phyloP scores from a whole-genome alignment of 2,329 filamentous ascomycete species.

The Colletotrichum incanum region DNA sequence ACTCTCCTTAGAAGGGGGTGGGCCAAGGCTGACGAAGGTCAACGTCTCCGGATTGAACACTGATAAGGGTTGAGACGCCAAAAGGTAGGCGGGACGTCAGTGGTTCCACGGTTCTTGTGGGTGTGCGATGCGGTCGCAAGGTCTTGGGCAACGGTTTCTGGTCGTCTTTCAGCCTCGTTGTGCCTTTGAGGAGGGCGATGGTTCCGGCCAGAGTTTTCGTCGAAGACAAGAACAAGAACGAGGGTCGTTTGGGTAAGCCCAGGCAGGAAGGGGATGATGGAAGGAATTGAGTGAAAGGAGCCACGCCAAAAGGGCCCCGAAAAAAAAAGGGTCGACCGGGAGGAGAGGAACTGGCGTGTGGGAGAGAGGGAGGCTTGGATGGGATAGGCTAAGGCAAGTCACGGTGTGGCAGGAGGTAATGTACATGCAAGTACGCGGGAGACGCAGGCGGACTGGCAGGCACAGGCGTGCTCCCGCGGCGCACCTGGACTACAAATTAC shows the following conservation, averaged over 20 bases:
- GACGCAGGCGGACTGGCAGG: slow-evolving; percentile 1
- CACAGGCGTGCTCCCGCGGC: background rate
- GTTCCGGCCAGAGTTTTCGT: slow-evolving; percentile 32
- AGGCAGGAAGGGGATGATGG: slow-evolving; percentile 38
- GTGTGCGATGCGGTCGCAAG: slow-evolving; percentile 9
- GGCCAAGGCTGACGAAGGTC: slow-evolving; percentile 39
- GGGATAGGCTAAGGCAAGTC: slow-evolving; percentile 35
- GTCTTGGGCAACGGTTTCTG: slow-evolving; percentile 3
- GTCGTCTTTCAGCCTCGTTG: slow-evolving; percentile 20
- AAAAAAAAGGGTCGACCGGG: slow-evolving; percentile 42
- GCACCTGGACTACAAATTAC: slow-evolving; percentile 15
- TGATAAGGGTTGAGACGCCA: slow-evolving; percentile 27
- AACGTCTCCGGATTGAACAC: slow-evolving; percentile 26
- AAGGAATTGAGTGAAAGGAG: slow-evolving; percentile 37
- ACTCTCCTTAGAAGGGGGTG: slow-evolving; percentile 31
- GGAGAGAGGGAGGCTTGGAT: slow-evolving; percentile 34
- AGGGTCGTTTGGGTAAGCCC: slow-evolving; percentile 40
- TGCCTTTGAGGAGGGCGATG: slow-evolving; percentile 28
- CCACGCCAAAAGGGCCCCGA: slow-evolving; percentile 30
- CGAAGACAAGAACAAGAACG: slow-evolving; percentile 32
- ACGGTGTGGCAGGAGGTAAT: slow-evolving; percentile 24
- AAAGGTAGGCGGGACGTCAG: slow-evolving; percentile 10
- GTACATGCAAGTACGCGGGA: slow-evolving; percentile 34
- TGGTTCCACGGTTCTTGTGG: slow-evolving; percentile 13
- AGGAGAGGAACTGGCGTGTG: slow-evolving; percentile 28